Evolutionary conservation across 495 filamentous ascomycete genomes (phyloP).

Genomic region (Pseudevernia furfuracea): DNA sequence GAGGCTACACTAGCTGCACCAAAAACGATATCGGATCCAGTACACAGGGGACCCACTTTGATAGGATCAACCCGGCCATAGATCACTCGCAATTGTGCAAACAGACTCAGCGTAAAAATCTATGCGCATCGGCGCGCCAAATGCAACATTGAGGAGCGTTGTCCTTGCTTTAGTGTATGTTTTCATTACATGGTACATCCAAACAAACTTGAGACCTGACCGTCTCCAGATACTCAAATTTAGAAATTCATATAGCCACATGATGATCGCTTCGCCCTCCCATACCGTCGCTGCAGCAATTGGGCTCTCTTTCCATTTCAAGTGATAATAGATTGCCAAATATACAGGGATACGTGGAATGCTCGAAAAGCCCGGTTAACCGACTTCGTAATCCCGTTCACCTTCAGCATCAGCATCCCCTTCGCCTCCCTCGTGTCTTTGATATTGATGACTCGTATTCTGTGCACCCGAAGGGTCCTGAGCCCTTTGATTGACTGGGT

Average conservation of each 20-base stretch:
- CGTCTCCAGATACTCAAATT: background rate
- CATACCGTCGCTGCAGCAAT: background rate
- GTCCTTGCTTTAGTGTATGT: background rate
- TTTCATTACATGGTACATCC: background rate
- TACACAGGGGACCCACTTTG: background rate
- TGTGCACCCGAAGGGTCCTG: constrained; percentile 37
- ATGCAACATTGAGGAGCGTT: background rate
- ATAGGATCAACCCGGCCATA: background rate
- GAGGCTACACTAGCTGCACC: background rate
- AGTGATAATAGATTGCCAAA: background rate
- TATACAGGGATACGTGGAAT: background rate
- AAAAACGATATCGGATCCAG: background rate
- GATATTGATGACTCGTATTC: constrained; percentile 37
- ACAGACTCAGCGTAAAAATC: no score
- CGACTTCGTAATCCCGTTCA: constrained; percentile 50
- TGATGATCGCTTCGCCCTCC: background rate
- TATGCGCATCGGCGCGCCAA: background rate
- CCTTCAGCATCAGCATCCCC: constrained; percentile 52
- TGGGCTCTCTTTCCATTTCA: background rate
- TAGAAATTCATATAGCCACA: background rate
- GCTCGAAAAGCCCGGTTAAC: constrained; percentile 1
- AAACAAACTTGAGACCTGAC: background rate
- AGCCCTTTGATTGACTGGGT: constrained; percentile 47
- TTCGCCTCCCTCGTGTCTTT: constrained; percentile 43
- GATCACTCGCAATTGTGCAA: background rate